These are phyloP conservation scores for Rhizophagus prolifer DNA, from an alignment of 192 early-diverging fungal genomes.

Conservation along the genomic window DNA sequence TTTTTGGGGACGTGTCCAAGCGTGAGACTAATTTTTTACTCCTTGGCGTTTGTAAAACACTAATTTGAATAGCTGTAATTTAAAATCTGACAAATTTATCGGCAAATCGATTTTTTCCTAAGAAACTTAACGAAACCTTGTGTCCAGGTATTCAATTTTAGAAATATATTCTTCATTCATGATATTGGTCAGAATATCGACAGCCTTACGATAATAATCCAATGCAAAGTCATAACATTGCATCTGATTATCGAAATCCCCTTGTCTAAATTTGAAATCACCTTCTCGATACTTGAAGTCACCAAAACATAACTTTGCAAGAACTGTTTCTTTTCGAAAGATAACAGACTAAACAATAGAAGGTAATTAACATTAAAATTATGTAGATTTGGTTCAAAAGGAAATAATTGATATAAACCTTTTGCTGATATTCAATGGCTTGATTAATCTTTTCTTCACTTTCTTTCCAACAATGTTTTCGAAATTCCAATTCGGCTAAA, in stretches of 20 bases:
- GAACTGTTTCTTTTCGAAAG: constrained; percentile 19
- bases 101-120: not conserved
- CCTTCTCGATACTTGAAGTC: constrained; percentile 46
- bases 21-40: constrained; percentile 38
- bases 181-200: constrained; percentile 48
- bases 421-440: constrained; percentile 35
- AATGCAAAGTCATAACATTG: constrained; percentile 49
- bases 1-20: not conserved
- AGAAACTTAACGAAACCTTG: constrained; percentile 33
- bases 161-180: constrained; percentile 56
- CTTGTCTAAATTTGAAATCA: constrained; percentile 28
- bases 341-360: not conserved
- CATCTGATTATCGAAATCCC: constrained; percentile 48
- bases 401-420: constrained; percentile 13
- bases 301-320: constrained; percentile 34
- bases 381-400: not conserved
- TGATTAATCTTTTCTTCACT: constrained; percentile 42
- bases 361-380: not conserved
- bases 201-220: constrained; percentile 44
- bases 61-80: constrained; percentile 1
- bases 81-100: not conserved
- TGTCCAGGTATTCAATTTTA: constrained; percentile 46
- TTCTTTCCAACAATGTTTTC: constrained; percentile 46
- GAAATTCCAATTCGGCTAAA: constrained; percentile 57
- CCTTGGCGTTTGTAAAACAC: constrained; percentile 52